A percentile compares a stretch with the other conserved stretches of the same genome.
Conservation (phyloP, 2,329 filamentous ascomycete genomes). For the Ophiosphaerella herpotricha region DNA sequence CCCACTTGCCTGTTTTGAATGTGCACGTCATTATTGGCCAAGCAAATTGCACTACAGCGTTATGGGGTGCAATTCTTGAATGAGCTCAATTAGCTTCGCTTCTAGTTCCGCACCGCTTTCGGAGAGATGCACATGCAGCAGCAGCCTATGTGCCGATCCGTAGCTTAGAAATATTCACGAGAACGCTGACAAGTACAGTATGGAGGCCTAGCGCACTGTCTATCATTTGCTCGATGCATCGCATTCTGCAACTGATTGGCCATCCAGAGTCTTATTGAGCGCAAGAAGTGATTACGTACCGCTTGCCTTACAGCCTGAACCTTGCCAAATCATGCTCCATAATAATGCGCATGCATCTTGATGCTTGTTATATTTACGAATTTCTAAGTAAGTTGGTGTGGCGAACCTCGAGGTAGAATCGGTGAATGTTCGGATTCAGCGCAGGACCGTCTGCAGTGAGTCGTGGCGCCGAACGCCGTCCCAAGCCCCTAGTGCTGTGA, state of each 20-base stretch:
- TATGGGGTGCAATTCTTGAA: background rate
- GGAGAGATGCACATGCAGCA: background rate
- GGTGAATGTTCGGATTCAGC: slow-evolving; percentile 6
- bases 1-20: slow-evolving; percentile 20
- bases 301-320: background rate
- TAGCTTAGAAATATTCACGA: background rate
- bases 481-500: slow-evolving; percentile 36
- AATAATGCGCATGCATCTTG: background rate
- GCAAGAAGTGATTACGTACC: no score
- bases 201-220: no score
- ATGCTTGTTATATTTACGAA: background rate
- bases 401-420: background rate
- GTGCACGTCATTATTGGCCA: slow-evolving; percentile 6
- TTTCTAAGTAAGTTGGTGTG: slow-evolving; percentile 6
- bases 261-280: no score
- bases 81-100: background rate
- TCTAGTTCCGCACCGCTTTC: background rate
- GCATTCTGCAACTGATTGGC: no score
- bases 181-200: background rate
- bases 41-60: slow-evolving; percentile 1
- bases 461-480: slow-evolving; percentile 14
- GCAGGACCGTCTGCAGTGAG: background rate
- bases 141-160: no score
- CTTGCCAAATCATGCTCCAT: background rate
- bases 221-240: no score